These are phyloP conservation scores for Annona cherimola DNA, from an alignment of 164 flowering plant species.

Conservation along the genomic window DNA sequence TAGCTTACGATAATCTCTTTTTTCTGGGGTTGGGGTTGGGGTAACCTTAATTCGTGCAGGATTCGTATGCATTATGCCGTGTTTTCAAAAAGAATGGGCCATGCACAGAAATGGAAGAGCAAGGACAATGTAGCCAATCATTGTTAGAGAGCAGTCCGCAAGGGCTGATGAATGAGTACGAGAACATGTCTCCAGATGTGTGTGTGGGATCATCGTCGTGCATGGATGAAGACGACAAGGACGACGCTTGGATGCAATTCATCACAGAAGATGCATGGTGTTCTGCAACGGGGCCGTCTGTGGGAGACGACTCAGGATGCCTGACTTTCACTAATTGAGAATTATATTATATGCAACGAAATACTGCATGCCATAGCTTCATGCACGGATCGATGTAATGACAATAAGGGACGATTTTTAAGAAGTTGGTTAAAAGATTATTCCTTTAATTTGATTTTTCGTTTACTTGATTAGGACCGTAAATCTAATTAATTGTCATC, in stretches of 20 bases:
- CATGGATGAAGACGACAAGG: constrained; percentile 68
- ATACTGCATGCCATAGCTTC: constrained; percentile 2
- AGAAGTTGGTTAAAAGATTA: constrained; percentile 9
- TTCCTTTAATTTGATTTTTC: not conserved
- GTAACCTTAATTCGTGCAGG: constrained; percentile 29
- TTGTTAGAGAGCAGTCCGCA: constrained; percentile 32
- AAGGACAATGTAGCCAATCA: constrained; percentile 40
- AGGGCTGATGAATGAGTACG: constrained; percentile 34
- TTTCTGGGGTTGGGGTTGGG: not conserved
- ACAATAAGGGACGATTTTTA: constrained; percentile 11
- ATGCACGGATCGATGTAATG: constrained; percentile 4
- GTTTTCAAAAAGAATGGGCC: constrained; percentile 89
- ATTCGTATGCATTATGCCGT: constrained; percentile 79
- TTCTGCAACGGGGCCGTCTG: constrained; percentile 29
- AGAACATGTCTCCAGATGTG: constrained; percentile 68
- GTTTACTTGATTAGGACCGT: not conserved
- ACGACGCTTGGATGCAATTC: constrained; percentile 96
- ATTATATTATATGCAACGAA: not conserved
- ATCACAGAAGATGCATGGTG: constrained; percentile 87
- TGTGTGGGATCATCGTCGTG: constrained; percentile 48
- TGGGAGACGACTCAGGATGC: constrained; percentile 33
- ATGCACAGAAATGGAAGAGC: constrained; percentile 53
- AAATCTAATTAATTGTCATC: not conserved
- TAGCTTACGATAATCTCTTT: no score
- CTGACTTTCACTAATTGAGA: constrained; percentile 29